phyloP scores from a whole-genome alignment of 163 green algal species.

The Scenedesmus sp. region DNA sequence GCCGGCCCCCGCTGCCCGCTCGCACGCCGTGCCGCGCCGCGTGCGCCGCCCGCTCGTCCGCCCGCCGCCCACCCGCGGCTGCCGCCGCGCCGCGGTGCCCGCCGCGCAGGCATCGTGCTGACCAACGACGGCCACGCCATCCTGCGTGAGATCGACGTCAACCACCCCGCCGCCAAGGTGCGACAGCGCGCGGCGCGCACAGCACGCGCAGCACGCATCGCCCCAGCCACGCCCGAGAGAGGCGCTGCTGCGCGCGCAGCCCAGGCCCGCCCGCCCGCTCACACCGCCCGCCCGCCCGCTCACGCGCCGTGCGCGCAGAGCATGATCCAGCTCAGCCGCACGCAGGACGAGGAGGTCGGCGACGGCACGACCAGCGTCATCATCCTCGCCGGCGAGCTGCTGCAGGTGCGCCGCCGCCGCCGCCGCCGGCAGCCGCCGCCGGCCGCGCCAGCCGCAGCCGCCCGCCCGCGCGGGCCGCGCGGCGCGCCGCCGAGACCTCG shows the following conservation, averaged over 20 bases:
- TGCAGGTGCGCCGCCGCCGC: background rate
- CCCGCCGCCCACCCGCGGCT: background rate
- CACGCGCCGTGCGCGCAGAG: constrained; percentile 62
- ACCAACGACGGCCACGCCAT: constrained; percentile 99
- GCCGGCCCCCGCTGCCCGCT: too few relatives aligned
- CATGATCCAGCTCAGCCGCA: constrained; percentile 98
- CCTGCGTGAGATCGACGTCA: constrained; percentile 97
- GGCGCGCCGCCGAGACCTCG: background rate
- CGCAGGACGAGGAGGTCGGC: constrained; percentile 98
- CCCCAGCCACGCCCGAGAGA: background rate
- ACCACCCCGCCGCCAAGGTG: constrained; percentile 97
- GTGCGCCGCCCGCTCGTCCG: background rate
- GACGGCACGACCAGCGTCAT: constrained; percentile 99
- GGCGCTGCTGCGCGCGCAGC: background rate
- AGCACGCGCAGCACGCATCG: background rate
- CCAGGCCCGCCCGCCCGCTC: background rate
- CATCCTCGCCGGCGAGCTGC: constrained; percentile 85
- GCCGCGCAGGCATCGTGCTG: constrained; percentile 91
- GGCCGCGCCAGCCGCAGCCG: background rate
- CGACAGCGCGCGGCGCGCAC: too few relatives aligned
- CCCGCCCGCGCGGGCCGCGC: background rate
- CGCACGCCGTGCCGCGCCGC: too few relatives aligned
- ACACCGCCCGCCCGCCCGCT: too few relatives aligned
- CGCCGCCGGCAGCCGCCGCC: background rate
- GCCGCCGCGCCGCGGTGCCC: background rate